These are phyloP conservation scores for Trichoderma sp. DNA, from an alignment of 2,329 filamentous ascomycete genomes.

Conservation along the genomic window DNA sequence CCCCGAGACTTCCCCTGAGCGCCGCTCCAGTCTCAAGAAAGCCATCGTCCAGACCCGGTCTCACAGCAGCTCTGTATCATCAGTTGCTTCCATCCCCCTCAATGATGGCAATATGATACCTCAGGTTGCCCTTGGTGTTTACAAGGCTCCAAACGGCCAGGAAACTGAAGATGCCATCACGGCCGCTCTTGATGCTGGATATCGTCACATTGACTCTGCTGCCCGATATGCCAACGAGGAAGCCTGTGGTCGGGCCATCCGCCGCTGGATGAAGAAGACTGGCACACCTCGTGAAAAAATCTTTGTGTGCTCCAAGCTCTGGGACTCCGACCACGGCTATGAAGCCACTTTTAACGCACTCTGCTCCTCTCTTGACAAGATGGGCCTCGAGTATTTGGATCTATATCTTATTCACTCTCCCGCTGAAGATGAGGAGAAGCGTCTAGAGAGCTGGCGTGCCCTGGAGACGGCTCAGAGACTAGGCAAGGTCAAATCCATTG, in stretches of 20 bases:
- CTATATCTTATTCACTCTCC: conserved; percentile 65
- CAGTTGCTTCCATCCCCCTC: conserved; percentile 53
- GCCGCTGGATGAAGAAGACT: conserved; percentile 63
- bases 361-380: conserved; percentile 64
- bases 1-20: conserved; percentile 35
- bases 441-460: conserved; percentile 72
- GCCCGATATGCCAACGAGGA: conserved; percentile 63
- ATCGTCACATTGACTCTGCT: conserved; percentile 54
- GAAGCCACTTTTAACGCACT: conserved; percentile 55
- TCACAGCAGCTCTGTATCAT: conserved; percentile 30
- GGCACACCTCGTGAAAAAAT: conserved; percentile 65
- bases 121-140: conserved; percentile 47
- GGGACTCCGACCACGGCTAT: conserved; percentile 50
- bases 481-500: conserved; percentile 66
- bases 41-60: conserved; percentile 25
- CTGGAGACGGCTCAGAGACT: conserved; percentile 63
- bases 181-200: conserved; percentile 57
- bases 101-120: conserved; percentile 72
- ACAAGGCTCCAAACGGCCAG: conserved; percentile 46
- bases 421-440: conserved; percentile 65
- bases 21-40: conserved; percentile 33
- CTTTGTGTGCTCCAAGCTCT: conserved; percentile 67
- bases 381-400: conserved; percentile 70
- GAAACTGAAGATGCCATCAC: conserved; percentile 62
- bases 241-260: conserved; percentile 69